Evolutionary conservation across 306 rosid species (phyloP), one percentile per base, ranked within the genome.

Genomic region (Albizia julibrissin): DNA sequence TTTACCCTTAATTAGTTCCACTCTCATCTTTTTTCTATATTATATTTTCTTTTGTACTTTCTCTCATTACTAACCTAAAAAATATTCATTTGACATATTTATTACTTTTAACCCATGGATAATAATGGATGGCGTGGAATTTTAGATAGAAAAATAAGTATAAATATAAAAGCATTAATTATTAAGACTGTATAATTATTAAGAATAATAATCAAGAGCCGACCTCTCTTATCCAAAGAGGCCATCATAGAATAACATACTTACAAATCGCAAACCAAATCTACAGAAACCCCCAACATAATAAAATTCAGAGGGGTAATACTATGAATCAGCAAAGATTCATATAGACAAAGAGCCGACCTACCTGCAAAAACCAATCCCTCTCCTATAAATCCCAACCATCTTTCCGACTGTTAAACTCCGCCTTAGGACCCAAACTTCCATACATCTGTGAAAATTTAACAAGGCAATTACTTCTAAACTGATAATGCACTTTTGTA

Each of bases 361-460:
- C 88, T 73, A 76, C 37, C 86, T 86, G 80, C 47, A 12, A 76
- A 84, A 78, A 39, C 22, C 44, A 75, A 42, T 5, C 34, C 33
- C 74, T 75, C 78, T 43, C 54, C 92, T 93, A 95, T 84, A 86
- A 86, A 90, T 96, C 99, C 99, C 99, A 96, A 62, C 98, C 96
- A 74, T 96, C 99, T 83, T 88, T 91, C 75, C 99, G 82, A 65
- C 86, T 86, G 52, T 87, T 82, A 22, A 96, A 96, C 64, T 88
- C 89, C 85, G 87, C 89, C 86, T 93, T 93, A 1, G 90, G 91
- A 64, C 81, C 91, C 83, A 96, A 82, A 80, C 89, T 85, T 50
- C 92, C 98, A 82, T 92, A 96, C 89, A 89, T 73, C 77, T 87
- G 88, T 13, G 97, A 88, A 74, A 96, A 96, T 43, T 83, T 86